These are phyloP conservation scores for Pleurotus cornucopiae DNA, from an alignment of 768 basidiomycete species.

Conservation along the genomic window DNA sequence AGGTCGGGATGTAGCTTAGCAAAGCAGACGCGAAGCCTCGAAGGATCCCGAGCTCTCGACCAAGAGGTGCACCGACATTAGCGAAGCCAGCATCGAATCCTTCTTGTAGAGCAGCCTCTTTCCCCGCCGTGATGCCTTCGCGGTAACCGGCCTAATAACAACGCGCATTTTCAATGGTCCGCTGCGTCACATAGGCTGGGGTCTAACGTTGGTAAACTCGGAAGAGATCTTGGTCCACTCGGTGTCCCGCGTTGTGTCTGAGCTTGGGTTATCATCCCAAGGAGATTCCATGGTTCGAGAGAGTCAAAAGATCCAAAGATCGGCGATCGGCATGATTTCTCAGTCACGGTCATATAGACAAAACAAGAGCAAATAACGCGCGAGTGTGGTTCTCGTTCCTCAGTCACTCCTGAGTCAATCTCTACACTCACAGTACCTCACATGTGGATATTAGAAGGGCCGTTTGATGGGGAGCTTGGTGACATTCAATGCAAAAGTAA, in stretches of 20 bases:
- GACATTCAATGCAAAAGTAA: constrained; percentile 37
- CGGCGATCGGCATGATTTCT: no score
- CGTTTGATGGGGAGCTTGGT: constrained; percentile 42
- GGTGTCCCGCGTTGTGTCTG: constrained; percentile 31
- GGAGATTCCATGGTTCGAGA: constrained; percentile 42
- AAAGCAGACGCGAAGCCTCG: constrained; percentile 70
- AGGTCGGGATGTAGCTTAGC: constrained; percentile 47
- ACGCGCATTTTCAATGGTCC: background rate
- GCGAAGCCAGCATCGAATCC: constrained; percentile 91
- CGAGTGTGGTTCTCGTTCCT: background rate
- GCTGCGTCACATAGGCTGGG: background rate
- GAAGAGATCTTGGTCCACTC: constrained; percentile 70
- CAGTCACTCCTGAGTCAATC: background rate
- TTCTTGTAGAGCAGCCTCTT: constrained; percentile 79
- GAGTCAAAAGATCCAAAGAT: no score
- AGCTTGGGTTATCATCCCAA: constrained; percentile 50
- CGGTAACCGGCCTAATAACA: constrained; percentile 78
- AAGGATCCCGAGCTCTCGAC: constrained; percentile 71
- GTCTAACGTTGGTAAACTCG: constrained; percentile 65
- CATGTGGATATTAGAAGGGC: constrained; percentile 56
- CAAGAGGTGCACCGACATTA: constrained; percentile 64
- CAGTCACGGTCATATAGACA: no score
- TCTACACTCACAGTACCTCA: background rate
- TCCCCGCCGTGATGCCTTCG: constrained; percentile 94
- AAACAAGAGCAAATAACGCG: background rate